Percentiles rank a stretch among this genome's conserved stretches.
phyloP scores from a whole-genome alignment of 805 yeast genomes.

The Candida succiphila region DNA sequence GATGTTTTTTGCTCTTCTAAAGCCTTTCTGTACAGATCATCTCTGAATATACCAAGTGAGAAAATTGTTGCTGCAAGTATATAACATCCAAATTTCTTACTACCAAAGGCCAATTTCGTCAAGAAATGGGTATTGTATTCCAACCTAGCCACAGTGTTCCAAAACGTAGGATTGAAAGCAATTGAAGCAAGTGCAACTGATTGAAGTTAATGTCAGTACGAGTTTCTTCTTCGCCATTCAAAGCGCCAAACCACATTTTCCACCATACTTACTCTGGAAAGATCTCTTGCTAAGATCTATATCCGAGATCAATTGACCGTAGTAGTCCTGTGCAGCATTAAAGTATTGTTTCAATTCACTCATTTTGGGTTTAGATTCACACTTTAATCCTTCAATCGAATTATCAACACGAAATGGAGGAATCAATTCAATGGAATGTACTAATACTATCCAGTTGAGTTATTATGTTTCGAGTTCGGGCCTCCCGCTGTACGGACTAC shows the following conservation, averaged over 20 bases:
- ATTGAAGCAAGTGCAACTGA: conserved; percentile 52
- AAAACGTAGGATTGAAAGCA: conserved; percentile 87
- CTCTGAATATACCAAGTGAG: conserved; percentile 76
- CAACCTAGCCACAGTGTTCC: conserved; percentile 87
- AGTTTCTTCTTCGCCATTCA: too few relatives aligned
- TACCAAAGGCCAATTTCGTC: conserved; percentile 65
- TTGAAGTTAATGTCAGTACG: not conserved
- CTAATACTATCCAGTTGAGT: too few relatives aligned
- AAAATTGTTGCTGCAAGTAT: conserved; percentile 75
- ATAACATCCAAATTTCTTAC: conserved; percentile 71
- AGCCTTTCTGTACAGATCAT: conserved; percentile 63
- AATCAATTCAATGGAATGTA: too few relatives aligned
- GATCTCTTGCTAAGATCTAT: conserved; percentile 13
- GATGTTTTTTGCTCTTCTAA: conserved; percentile 62
- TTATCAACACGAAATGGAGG: too few relatives aligned
- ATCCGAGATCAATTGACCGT: conserved; percentile 7
- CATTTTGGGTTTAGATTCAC: too few relatives aligned
- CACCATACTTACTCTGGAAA: conserved; percentile 15
- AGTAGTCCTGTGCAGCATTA: too few relatives aligned
- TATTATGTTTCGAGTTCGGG: too few relatives aligned
- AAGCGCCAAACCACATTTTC: not conserved
- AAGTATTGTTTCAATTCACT: too few relatives aligned
- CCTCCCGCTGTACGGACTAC: too few relatives aligned
- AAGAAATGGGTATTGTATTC: conserved; percentile 73
- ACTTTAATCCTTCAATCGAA: too few relatives aligned